Evolutionary conservation across 257 asterid genomes (phyloP).

Genomic region (Ilex asprella): DNA sequence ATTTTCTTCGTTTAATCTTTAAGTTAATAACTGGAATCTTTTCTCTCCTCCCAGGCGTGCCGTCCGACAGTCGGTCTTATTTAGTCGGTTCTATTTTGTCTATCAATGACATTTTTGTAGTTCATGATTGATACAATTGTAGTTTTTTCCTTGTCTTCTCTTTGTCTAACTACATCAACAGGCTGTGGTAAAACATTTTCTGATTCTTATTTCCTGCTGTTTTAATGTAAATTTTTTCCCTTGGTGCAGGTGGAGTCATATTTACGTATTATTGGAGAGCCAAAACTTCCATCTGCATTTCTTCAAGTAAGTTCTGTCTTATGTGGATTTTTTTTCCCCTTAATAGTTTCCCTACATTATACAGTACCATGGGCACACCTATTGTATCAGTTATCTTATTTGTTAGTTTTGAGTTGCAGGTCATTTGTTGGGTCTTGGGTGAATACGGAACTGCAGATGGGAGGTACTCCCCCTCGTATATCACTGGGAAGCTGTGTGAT

Average conservation of each 20-base stretch:
- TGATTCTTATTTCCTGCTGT: slow-evolving; percentile 12
- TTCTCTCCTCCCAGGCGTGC: too few species aligned
- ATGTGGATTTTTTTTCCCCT: slow-evolving; percentile 1
- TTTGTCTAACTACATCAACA: too few species aligned
- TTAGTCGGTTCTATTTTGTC: too few species aligned
- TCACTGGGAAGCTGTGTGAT: slow-evolving; percentile 87
- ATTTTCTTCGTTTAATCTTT: too few species aligned
- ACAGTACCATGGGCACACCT: neutral
- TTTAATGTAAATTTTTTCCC: slow-evolving; percentile 20
- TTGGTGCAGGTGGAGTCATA: slow-evolving; percentile 89
- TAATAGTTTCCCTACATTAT: neutral
- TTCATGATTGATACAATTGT: neutral
- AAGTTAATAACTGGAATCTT: too few species aligned
- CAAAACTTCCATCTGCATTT: slow-evolving; percentile 92
- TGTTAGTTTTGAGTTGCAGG: slow-evolving; percentile 36
- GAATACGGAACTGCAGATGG: slow-evolving; percentile 97
- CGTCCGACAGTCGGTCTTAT: too few species aligned
- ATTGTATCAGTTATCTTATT: slow-evolving; percentile 1
- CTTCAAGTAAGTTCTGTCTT: slow-evolving; percentile 60
- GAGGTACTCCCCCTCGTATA: slow-evolving; percentile 83
- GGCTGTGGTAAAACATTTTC: too few species aligned
- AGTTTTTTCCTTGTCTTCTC: neutral
- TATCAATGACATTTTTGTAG: too few species aligned
- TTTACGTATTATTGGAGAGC: slow-evolving; percentile 79
- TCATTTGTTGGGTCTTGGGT: slow-evolving; percentile 98